These are phyloP conservation scores for Globisporangium spiculum DNA, from an alignment of 352 stramenopile species.

Conservation along the genomic window DNA sequence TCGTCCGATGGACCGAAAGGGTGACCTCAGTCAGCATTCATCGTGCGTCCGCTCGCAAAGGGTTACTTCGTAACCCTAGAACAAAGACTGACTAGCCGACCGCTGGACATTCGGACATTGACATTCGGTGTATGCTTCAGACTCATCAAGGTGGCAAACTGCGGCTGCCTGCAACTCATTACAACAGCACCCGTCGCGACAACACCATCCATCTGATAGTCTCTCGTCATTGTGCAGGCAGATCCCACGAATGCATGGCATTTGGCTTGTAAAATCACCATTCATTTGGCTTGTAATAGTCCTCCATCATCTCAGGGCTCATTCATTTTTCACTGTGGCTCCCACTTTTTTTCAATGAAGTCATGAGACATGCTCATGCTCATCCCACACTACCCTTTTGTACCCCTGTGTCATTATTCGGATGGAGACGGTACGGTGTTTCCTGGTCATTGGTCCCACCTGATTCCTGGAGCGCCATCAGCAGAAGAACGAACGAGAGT, in stretches of 20 bases:
- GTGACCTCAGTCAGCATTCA: not conserved
- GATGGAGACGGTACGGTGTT: not conserved
- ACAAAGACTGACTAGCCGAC: not conserved
- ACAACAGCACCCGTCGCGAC: not conserved
- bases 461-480: slow-evolving; percentile 12
- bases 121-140: not conserved
- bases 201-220: not conserved
- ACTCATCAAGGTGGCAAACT: not conserved
- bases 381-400: not conserved
- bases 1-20: slow-evolving; percentile 1
- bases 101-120: not conserved
- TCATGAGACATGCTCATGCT: not conserved
- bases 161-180: not conserved
- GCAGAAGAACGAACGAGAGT: not conserved
- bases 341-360: not conserved
- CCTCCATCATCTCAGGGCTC: not conserved
- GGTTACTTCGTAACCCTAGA: not conserved
- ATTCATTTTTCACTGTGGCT: not conserved
- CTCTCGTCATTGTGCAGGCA: not conserved
- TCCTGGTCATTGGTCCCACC: slow-evolving; percentile 1
- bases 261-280: not conserved
- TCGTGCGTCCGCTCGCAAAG: not conserved
- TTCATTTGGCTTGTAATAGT: not conserved
- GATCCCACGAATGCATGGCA: no score
- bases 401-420: not conserved